These are phyloP conservation scores for Plasmodium blacklocki DNA, from an alignment of 169 alveolate species.

Conservation along the genomic window DNA sequence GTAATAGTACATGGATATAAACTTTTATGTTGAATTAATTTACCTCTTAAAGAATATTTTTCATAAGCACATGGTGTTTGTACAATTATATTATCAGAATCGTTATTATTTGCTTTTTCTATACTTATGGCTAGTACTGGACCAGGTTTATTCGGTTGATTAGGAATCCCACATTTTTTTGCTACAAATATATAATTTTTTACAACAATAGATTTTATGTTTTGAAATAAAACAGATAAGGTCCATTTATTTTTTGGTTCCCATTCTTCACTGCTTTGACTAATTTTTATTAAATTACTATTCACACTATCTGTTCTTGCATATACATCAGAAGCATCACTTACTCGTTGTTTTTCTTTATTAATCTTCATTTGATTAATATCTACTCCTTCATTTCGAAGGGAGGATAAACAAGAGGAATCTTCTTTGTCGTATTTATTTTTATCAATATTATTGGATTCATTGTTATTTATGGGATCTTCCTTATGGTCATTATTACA, in stretches of 20 bases:
- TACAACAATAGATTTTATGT: constrained; percentile 59
- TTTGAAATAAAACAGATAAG: constrained; percentile 54
- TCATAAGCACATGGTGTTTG: constrained; percentile 78
- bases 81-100: constrained; percentile 22
- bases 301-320: constrained; percentile 38
- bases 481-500: neutral
- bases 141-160: constrained; percentile 76
- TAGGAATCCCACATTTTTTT: constrained; percentile 64
- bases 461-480: neutral
- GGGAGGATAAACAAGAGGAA: neutral
- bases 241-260: constrained; percentile 65
- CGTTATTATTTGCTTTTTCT: constrained; percentile 30
- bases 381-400: neutral
- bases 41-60: constrained; percentile 58
- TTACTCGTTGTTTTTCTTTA: constrained; percentile 6
- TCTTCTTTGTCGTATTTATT: neutral
- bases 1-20: constrained; percentile 84
- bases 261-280: constrained; percentile 62
- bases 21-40: constrained; percentile 81
- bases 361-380: neutral
- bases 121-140: constrained; percentile 71
- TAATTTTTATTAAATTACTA: constrained; percentile 50
- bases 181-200: constrained; percentile 71
- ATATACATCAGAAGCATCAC: constrained; percentile 1
- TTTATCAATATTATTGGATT: neutral